Evolutionary conservation across 805 yeast genomes (phyloP).

Genomic region (Novakomyces olei): DNA sequence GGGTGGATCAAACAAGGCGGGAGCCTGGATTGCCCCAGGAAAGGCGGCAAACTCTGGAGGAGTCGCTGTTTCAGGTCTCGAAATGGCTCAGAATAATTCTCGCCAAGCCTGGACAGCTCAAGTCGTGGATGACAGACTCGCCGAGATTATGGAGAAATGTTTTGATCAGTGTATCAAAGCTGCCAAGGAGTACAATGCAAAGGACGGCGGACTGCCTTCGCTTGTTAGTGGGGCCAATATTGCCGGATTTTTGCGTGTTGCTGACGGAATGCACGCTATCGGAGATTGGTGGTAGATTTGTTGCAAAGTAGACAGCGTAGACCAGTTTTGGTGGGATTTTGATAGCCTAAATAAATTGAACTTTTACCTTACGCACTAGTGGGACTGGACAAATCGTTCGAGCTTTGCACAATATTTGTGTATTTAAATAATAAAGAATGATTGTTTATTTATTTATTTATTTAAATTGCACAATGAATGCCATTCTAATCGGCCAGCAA

Average conservation of each 20-base stretch:
- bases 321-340: too few species aligned
- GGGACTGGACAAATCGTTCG: too few species aligned
- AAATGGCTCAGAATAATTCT: constrained; percentile 98
- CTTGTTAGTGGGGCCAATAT: constrained; percentile 96
- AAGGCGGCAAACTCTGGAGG: constrained; percentile 99
- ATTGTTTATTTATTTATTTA: too few species aligned
- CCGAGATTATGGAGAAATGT: constrained; percentile 80
- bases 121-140: constrained; percentile 77
- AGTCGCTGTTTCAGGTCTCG: constrained; percentile 95
- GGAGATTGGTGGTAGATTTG: constrained; percentile 42
- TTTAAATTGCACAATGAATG: too few species aligned
- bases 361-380: too few species aligned
- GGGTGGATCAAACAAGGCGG: constrained; percentile 15
- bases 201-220: constrained; percentile 59
- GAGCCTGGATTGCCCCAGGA: constrained; percentile 98
- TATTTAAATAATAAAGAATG: too few species aligned
- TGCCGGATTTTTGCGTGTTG: constrained; percentile 97
- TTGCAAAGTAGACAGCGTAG: too few species aligned
- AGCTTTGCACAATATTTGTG: too few species aligned
- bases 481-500: too few species aligned
- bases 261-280: constrained; percentile 93
- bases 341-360: too few species aligned
- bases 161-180: constrained; percentile 83
- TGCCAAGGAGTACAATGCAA: constrained; percentile 49
- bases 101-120: constrained; percentile 78